These are phyloP conservation scores for Plantago coronopus DNA, from an alignment of 305 asterid species.

Conservation along the genomic window DNA sequence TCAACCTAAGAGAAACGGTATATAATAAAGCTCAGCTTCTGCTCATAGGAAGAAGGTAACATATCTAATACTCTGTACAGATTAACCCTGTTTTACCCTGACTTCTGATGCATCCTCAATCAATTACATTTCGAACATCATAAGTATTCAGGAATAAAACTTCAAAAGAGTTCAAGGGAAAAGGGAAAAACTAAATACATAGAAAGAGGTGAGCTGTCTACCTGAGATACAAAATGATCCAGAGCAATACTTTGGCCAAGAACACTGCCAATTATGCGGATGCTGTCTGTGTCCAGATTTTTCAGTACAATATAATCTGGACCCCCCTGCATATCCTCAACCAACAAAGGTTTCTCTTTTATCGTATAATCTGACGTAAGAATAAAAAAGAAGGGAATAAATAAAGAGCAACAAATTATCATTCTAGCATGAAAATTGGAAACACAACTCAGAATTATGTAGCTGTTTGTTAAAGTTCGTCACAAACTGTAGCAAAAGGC, in stretches of 20 bases:
- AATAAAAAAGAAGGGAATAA: conserved; percentile 11
- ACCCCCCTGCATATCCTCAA: conserved; percentile 90
- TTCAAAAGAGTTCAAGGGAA: not conserved
- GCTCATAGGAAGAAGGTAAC: not conserved
- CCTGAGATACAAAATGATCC: conserved; percentile 94
- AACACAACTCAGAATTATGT: not conserved
- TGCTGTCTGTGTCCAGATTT: conserved; percentile 79
- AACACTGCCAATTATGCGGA: conserved; percentile 81
- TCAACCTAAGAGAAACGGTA: conserved; percentile 56
- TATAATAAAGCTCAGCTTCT: conserved; percentile 11
- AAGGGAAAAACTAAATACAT: not conserved
- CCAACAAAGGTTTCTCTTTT: conserved; percentile 84
- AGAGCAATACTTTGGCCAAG: conserved; percentile 98
- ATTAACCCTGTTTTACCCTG: not conserved
- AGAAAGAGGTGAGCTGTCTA: conserved; percentile 23
- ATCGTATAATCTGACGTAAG: conserved; percentile 70
- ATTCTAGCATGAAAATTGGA: conserved; percentile 1
- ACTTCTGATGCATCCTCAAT: too few species aligned
- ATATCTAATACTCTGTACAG: conserved; percentile 2
- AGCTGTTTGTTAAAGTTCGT: not conserved
- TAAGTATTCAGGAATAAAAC: conserved; percentile 1
- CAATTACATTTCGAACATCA: not conserved
- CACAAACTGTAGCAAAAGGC: not conserved
- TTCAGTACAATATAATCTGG: conserved; percentile 76
- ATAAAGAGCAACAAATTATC: conserved; percentile 6